Evolutionary conservation across 2,329 filamentous ascomycete genomes (phyloP), one percentile per base, ranked within the genome.

Genomic region (Hypoxylon sp.): DNA sequence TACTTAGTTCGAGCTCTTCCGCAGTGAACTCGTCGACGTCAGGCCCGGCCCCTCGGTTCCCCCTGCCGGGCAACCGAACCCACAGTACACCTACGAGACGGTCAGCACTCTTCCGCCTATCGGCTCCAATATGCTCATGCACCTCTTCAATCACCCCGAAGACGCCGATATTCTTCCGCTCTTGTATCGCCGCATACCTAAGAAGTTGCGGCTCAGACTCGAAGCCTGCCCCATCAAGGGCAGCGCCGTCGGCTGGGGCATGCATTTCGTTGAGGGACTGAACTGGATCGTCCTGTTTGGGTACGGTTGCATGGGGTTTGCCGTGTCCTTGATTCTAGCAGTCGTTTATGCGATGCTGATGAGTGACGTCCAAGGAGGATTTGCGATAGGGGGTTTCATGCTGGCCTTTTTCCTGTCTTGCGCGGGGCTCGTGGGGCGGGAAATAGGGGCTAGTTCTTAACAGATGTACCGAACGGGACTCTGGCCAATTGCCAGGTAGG

Each of bases 41-140:
- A 21, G 23, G 19, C 32, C 36, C 7, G 23, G 32, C 14, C 21
- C 7, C 21, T 51, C 52, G 3, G 19, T 34, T 2, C 51, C 30
- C 2, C 51, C 51, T 11, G 7, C 34, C n/a, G 51, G 21, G 6
- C 19, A 21, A 21, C 13, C 13, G 21, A 48, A 25, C 19, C 9
- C 28, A 5, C 17, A 55, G 19, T 55, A 55, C 34, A 25, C 4
- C 6, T 55, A 41, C 14, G 51, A 55, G 14, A 19, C 34, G 5
- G 21, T 55, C 4, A 14, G 17, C 2, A 55, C 11, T 2, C 23
- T 55, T 25, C 51, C 51, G 14, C 51, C 51, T 3, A 55, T 55
- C 9, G 51, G 51, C 10, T 43, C 51, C 21, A 55, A 55, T 11
- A 25, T 55, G 51, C 51, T 41, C 19, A 34, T 55, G 32, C 51